A percentile compares a stretch with the other conserved stretches of the same genome.
Conservation (phyloP, 2,329 filamentous ascomycete species). For the Fusarium abutilonis region DNA sequence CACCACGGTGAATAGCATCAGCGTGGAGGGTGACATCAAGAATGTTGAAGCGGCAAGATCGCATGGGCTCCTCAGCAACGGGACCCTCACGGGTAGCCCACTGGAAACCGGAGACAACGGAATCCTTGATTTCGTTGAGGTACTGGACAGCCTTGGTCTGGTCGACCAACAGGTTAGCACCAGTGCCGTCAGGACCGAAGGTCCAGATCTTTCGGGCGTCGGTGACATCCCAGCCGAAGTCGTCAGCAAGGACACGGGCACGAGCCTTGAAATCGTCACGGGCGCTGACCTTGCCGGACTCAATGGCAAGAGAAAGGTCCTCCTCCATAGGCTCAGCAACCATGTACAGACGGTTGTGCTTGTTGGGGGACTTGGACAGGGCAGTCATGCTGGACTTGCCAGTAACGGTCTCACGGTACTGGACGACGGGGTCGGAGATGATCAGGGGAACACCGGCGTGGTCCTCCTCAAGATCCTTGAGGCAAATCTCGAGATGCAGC, state of each 20-base stretch:
- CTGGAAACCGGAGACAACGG: constrained; percentile 99
- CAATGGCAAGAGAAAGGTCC: constrained; percentile 91
- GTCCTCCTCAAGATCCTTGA: constrained; percentile 99
- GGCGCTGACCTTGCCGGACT: constrained; percentile 88
- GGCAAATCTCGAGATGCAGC: constrained; percentile 99
- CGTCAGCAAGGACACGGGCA: constrained; percentile 94
- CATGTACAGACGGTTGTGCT: constrained; percentile 99
- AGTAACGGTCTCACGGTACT: constrained; percentile 96
- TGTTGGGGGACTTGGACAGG: constrained; percentile 99
- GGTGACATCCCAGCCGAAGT: constrained; percentile 99
- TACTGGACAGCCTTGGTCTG: constrained; percentile 99
- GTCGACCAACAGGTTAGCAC: constrained; percentile 98
- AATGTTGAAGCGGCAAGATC: constrained; percentile 97
- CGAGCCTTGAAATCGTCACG: constrained; percentile 99
- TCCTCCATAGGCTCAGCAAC: constrained; percentile 89
- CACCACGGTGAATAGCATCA: constrained; percentile 99
- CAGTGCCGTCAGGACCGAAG: constrained; percentile 97
- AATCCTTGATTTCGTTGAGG: constrained; percentile 99
- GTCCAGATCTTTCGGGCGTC: constrained; percentile 99
- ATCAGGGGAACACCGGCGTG: constrained; percentile 98
- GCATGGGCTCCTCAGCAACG: constrained; percentile 97
- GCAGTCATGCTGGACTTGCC: constrained; percentile 91
- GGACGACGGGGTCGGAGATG: constrained; percentile 97
- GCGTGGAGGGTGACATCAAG: constrained; percentile 99
- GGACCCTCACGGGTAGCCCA: constrained; percentile 99